These are phyloP conservation scores for Cyclostephanos invisitatus DNA, from an alignment of 108 stramenopile species.

Conservation along the genomic window DNA sequence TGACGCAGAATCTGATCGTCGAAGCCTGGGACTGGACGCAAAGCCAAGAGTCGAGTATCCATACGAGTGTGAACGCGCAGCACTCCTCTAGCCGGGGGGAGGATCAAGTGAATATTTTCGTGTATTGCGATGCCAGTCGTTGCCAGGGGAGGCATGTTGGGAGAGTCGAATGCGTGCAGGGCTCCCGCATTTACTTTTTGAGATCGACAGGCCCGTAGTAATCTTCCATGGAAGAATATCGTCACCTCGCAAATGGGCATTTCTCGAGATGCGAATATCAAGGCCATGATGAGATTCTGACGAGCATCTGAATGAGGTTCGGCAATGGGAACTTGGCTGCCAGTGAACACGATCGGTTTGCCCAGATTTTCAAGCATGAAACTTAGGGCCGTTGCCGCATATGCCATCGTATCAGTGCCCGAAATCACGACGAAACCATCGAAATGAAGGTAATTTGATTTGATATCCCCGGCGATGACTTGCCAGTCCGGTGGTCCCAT, in stretches of 20 bases:
- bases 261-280: constrained; percentile 88
- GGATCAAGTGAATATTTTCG: constrained; percentile 69
- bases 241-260: constrained; percentile 85
- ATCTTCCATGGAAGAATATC: constrained; percentile 91
- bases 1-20: constrained; percentile 74
- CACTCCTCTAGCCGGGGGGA: constrained; percentile 77
- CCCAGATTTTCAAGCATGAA: constrained; percentile 98
- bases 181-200: constrained; percentile 85
- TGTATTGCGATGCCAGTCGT: constrained; percentile 85
- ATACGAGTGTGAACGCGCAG: constrained; percentile 85
- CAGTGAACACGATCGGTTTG: constrained; percentile 96
- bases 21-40: constrained; percentile 94
- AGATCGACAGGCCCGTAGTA: constrained; percentile 89
- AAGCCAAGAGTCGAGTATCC: constrained; percentile 87
- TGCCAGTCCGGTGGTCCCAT: constrained; percentile 94
- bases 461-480: constrained; percentile 52
- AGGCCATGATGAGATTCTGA: constrained; percentile 93
- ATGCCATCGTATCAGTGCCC: constrained; percentile 99
- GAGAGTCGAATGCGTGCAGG: constrained; percentile 93
- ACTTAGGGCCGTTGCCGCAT: constrained; percentile 87
- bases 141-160: constrained; percentile 93
- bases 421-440: constrained; percentile 96
- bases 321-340: constrained; percentile 88
- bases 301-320: constrained; percentile 96
- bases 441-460: constrained; percentile 82